Evolutionary conservation across 2,329 filamentous ascomycete genomes (phyloP).

Genomic region (Ceratocystis ficicola): DNA sequence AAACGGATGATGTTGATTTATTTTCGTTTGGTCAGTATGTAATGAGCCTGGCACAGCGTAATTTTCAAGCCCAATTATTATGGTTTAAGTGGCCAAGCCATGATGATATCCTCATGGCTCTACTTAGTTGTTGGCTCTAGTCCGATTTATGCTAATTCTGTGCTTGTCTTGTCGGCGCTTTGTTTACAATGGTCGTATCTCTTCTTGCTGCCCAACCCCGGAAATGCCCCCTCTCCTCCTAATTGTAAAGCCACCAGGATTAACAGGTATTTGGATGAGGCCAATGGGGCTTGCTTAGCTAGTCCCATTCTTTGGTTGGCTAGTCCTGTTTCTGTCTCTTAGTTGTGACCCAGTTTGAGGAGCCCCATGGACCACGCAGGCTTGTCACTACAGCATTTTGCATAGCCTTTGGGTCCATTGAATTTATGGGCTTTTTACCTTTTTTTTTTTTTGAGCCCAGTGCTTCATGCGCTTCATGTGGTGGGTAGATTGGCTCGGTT

Average conservation of each 20-base stretch:
- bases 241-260: conserved; percentile 1
- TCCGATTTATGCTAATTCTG: neutral
- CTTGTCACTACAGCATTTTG: conserved; percentile 1
- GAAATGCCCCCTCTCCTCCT: neutral
- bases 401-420: conserved; percentile 2
- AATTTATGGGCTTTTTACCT: neutral
- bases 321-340: neutral
- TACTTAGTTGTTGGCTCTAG: neutral
- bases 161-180: neutral
- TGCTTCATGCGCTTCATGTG: neutral
- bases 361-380: neutral
- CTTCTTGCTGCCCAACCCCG: conserved; percentile 9
- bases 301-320: neutral
- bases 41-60: neutral
- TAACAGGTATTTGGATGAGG: conserved; percentile 1
- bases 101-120: neutral
- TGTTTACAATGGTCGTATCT: neutral
- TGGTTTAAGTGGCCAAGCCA: neutral
- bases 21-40: neutral
- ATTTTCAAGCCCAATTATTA: neutral
- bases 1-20: neutral
- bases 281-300: neutral
- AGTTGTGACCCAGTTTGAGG: neutral
- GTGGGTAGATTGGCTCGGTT: neutral
- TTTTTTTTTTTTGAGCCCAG: neutral